Conservation (phyloP, 352 stramenopile species). For the Poterioochromonas sp. region DNA sequence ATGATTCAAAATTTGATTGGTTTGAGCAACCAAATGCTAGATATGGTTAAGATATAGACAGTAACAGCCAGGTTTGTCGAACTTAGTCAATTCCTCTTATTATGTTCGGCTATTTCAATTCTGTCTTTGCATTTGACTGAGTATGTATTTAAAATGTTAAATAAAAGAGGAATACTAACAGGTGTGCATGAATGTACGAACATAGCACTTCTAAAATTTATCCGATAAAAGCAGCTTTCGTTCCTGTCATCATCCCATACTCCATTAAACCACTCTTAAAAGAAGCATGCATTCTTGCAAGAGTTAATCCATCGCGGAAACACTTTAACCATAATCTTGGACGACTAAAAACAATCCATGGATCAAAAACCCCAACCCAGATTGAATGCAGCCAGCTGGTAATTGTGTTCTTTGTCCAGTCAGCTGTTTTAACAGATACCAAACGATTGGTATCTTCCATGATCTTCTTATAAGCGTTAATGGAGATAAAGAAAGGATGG, state of each 20-base stretch:
- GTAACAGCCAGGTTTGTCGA: too few species aligned
- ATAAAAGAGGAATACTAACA: too few species aligned
- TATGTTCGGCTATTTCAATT: too few species aligned
- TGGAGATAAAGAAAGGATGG: constrained; percentile 77
- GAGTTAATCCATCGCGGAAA: constrained; percentile 62
- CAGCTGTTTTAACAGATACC: constrained; percentile 54
- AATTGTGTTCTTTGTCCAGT: constrained; percentile 66
- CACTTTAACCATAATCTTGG: constrained; percentile 58
- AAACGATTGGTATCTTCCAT: constrained; percentile 60
- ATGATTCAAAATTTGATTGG: constrained; percentile 62
- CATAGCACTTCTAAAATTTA: too few species aligned
- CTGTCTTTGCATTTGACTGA: too few species aligned
- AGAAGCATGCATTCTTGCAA: constrained; percentile 69
- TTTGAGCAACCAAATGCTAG: constrained; percentile 56
- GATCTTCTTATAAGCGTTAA: constrained; percentile 62
- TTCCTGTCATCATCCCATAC: constrained; percentile 70
- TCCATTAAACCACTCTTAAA: constrained; percentile 70
- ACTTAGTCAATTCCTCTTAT: too few species aligned
- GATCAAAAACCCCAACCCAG: constrained; percentile 65
- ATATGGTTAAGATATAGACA: constrained; percentile 49
- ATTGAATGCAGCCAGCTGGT: constrained; percentile 66
- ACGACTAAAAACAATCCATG: constrained; percentile 54
- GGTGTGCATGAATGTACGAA: too few species aligned
- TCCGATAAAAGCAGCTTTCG: too few species aligned
- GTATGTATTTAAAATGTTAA: too few species aligned